Percentiles rank a stretch among this genome's conserved stretches.
phyloP scores from a whole-genome alignment of 2,329 filamentous ascomycete species.

The Fusarium ambrosium region DNA sequence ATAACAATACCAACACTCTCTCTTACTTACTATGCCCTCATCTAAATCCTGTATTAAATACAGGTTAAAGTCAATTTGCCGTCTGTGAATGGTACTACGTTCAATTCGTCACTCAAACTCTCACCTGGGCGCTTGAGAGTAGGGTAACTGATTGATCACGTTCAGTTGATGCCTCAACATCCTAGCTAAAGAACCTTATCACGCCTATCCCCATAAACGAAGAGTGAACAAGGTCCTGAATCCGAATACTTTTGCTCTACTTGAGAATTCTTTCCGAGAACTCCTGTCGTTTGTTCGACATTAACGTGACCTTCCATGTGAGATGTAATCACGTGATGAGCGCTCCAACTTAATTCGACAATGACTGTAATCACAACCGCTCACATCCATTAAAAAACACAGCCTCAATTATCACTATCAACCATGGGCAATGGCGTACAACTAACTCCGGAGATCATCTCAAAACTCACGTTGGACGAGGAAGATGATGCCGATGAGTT shows the following conservation, averaged over 20 bases:
- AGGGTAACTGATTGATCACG: neutral
- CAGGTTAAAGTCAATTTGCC: neutral
- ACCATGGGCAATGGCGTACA: neutral
- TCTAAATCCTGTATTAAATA: rapidly evolving
- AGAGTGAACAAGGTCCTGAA: neutral
- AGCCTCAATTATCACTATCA: neutral
- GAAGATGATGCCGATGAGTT: neutral
- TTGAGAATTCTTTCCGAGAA: neutral
- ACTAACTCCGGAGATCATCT: neutral
- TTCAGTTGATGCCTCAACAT: neutral
- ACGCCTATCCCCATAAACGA: neutral
- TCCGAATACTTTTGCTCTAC: too few relatives aligned
- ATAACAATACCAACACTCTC: neutral
- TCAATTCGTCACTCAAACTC: neutral
- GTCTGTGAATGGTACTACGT: neutral
- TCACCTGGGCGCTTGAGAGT: neutral
- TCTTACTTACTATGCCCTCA: neutral
- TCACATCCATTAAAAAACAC: neutral
- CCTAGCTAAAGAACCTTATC: neutral
- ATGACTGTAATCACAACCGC: neutral
- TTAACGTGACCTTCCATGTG: neutral
- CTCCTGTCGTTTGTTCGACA: neutral
- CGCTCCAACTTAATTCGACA: neutral
- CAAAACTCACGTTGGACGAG: neutral
- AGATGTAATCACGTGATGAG: neutral